A percentile compares a stretch with the other conserved stretches of the same genome.
Evolutionary conservation across 2,329 filamentous ascomycete genomes (phyloP).

Genomic region (Geosmithia putterillii): DNA sequence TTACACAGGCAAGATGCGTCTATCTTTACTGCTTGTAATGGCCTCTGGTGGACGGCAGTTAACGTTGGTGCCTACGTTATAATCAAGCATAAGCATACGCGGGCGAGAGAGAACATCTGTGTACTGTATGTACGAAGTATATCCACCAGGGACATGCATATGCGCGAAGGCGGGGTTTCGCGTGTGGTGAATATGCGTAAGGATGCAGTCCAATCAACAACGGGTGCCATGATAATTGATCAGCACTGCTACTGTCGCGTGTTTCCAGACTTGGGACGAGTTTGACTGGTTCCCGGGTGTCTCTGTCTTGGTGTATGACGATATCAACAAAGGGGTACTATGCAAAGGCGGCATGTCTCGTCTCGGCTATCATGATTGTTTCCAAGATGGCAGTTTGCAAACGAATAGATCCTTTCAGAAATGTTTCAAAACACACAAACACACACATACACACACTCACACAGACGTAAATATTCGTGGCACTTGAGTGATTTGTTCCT

Average conservation of each 20-base stretch:
- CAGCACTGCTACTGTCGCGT: too few relatives aligned
- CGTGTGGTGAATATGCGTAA: neutral
- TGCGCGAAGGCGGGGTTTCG: neutral
- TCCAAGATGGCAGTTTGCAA: neutral
- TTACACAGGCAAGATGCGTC: neutral
- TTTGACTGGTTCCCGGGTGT: too few relatives aligned
- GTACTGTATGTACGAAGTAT: too few relatives aligned
- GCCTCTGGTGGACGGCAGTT: neutral
- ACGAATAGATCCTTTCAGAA: neutral
- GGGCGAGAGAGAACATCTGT: neutral
- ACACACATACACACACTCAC: too few relatives aligned
- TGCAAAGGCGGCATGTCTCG: neutral
- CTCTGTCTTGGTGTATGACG: too few relatives aligned
- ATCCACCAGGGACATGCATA: neutral
- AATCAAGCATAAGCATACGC: neutral
- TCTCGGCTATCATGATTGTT: neutral
- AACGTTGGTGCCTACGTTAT: neutral
- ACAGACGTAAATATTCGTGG: too few relatives aligned
- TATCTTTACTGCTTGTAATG: neutral
- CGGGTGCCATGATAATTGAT: neutral
- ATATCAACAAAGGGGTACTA: too few relatives aligned
- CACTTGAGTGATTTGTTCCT: too few relatives aligned
- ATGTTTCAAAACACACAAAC: neutral
- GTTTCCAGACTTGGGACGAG: too few relatives aligned
- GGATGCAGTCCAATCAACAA: too few relatives aligned